These are phyloP conservation scores for Trypanosoma platydactyli DNA, from an alignment of 208 protist species.

Conservation along the genomic window DNA sequence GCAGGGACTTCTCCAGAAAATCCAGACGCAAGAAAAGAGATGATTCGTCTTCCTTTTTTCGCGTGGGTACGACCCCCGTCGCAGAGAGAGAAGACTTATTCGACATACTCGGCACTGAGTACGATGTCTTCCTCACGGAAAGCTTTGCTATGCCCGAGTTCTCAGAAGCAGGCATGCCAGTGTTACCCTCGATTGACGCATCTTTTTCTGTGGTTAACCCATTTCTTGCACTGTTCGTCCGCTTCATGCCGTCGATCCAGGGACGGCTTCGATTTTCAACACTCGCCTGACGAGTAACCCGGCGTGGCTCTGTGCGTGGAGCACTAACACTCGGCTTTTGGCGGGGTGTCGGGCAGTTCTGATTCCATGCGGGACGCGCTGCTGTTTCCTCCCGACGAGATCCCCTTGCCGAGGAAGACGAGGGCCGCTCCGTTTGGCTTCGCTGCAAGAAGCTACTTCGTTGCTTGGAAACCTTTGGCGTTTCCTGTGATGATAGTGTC, in stretches of 20 bases:
- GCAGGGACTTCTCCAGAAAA: conserved; percentile 21
- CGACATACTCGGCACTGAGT: not conserved
- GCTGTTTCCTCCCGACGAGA: conserved; percentile 6
- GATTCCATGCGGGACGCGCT: conserved; percentile 67
- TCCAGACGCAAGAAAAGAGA: conserved; percentile 18
- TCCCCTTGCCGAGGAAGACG: conserved; percentile 31
- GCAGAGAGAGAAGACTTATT: not conserved
- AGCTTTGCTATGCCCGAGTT: not conserved
- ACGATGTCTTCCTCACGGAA: conserved; percentile 4
- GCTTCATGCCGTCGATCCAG: conserved; percentile 15
- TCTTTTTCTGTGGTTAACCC: not conserved
- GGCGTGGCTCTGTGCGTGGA: conserved; percentile 34
- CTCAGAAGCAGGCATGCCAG: not conserved
- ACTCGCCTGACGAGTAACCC: conserved; percentile 11
- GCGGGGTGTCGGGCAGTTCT: conserved; percentile 45
- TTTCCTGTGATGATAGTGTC: conserved; percentile 1
- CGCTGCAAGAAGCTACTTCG: conserved; percentile 5
- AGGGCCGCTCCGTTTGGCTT: conserved; percentile 19
- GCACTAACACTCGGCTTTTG: conserved; percentile 55
- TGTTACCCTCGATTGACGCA: not conserved
- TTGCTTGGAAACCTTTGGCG: not conserved
- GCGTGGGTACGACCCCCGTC: not conserved
- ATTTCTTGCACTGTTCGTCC: not conserved
- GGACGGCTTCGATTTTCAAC: conserved; percentile 8
- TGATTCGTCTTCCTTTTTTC: not conserved